phyloP scores from a whole-genome alignment of 331 rosid species.

The Ulmus americana region DNA sequence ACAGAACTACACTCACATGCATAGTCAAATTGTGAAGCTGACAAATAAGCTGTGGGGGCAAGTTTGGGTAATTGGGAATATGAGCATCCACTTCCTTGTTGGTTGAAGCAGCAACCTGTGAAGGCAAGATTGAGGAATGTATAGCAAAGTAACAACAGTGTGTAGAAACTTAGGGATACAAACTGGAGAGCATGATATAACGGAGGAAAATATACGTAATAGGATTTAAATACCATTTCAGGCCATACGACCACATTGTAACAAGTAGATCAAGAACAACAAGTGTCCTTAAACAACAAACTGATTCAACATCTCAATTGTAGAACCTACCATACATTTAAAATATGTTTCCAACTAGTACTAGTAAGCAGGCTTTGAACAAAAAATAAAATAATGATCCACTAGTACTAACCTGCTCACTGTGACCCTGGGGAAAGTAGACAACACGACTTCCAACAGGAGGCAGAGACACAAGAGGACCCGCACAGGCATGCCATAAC shows the following conservation, averaged over 20 bases:
- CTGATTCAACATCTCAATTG: background rate
- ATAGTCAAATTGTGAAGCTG: slow-evolving; percentile 54
- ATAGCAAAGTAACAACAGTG: background rate
- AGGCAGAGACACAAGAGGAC: slow-evolving; percentile 82
- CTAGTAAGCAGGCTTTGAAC: background rate
- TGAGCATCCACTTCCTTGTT: slow-evolving; percentile 52
- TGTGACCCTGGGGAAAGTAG: slow-evolving; percentile 90
- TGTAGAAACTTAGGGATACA: background rate
- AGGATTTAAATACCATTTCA: background rate
- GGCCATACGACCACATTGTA: background rate
- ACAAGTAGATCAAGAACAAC: background rate
- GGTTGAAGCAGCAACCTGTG: slow-evolving; percentile 50
- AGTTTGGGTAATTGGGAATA: slow-evolving; percentile 47
- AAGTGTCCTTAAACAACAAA: background rate
- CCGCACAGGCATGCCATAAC: slow-evolving; percentile 96
- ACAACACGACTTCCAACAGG: slow-evolving; percentile 75
- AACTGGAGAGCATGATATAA: background rate
- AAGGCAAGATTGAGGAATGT: slow-evolving; percentile 4
- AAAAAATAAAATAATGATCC: background rate
- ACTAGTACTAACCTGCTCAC: slow-evolving; percentile 65
- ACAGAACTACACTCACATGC: slow-evolving; percentile 35
- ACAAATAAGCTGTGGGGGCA: slow-evolving; percentile 47
- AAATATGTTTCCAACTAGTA: background rate
- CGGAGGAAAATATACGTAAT: no score
- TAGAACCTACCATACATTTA: background rate